Conservation (phyloP, 2,329 filamentous ascomycete species). For the Penicillium psychrosexuale region DNA sequence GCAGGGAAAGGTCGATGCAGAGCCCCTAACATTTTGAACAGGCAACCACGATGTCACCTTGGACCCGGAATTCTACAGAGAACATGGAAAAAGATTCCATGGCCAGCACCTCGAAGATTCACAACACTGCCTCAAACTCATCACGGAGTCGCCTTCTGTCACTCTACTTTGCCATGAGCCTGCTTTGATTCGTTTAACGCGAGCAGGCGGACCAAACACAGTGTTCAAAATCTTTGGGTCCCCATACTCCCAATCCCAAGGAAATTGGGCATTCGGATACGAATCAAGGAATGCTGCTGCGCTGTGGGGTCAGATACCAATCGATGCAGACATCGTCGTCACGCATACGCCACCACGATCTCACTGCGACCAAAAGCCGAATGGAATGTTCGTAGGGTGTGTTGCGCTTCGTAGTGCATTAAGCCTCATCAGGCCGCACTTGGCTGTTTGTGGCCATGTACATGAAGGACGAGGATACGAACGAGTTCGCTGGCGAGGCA, state of each 20-base stretch:
- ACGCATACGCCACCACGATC: constrained; percentile 56
- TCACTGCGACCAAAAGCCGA: constrained; percentile 45
- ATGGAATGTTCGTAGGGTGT: constrained; percentile 47
- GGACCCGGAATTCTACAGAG: constrained; percentile 48
- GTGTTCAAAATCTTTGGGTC: constrained; percentile 58
- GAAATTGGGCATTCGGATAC: constrained; percentile 58
- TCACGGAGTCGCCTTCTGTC: constrained; percentile 43
- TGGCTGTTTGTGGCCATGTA: constrained; percentile 59
- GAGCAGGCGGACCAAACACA: constrained; percentile 47
- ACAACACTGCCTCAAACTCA: constrained; percentile 43
- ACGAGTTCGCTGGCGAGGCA: constrained; percentile 47
- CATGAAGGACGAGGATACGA: constrained; percentile 56
- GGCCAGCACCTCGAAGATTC: constrained; percentile 46
- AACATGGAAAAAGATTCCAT: constrained; percentile 44
- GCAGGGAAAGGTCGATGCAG: background rate
- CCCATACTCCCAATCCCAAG: constrained; percentile 49
- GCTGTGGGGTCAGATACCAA: constrained; percentile 52
- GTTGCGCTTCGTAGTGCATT: constrained; percentile 45
- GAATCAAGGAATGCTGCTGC: constrained; percentile 37
- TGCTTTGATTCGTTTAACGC: constrained; percentile 44
- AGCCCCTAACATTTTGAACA: constrained; percentile 24
- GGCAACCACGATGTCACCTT: constrained; percentile 60
- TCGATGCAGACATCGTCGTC: constrained; percentile 53
- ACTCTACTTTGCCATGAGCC: constrained; percentile 53
- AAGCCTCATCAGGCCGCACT: constrained; percentile 47